Evolutionary conservation across 2,329 filamentous ascomycete species (phyloP), one percentile per base, ranked within the genome.

Genomic region (Trichoderma afroharzianum): DNA sequence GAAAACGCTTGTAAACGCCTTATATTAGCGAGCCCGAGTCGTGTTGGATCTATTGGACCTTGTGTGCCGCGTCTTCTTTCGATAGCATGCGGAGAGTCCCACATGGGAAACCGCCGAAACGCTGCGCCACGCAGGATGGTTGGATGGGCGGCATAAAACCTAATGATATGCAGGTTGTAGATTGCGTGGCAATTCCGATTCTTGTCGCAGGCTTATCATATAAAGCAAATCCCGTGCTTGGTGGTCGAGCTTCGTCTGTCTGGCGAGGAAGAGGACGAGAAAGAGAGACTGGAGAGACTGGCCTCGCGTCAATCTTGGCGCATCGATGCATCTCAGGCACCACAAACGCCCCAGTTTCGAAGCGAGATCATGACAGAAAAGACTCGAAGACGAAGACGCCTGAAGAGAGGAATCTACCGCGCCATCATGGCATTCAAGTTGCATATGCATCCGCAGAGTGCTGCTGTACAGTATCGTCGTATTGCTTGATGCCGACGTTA

Each of bases 71-170:
- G 50, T 21, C 50, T 36, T 36, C 43, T 50, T 14, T 62, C 39
- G 8, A 15, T 18, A n/a, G 67, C 39, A 68, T 61, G 57, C 30
- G 24, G 21, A 12, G 24, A 59, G 57, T 69, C 67, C 67, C 67
- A 69, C 67, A 53, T 50, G 57, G 67, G 55, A 28, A 53, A 62
- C 36, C 67, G 57, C 67, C 67, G 67, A 69, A 62, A 69, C 57
- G 67, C 67, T 69, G 67, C 67, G 67, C 67, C 67, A 69, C 67
- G 21, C 11, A 62, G 58, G 67, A 50, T 55, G n/a, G 39, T 9
- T 53, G 57, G 66, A 50, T 55, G n/a, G 32, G 50, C 30, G 4
- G 66, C 66, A 62, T 53, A 30, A 43, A 43, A 43, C 7, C 39
- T 43, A n/a, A 57, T 53, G 57, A 69, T 32, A 47, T 50, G 66